A percentile compares a stretch with the other conserved stretches of the same genome.
Evolutionary conservation across 306 rosid genomes (phyloP).

Genomic region (Cucumis melo): DNA sequence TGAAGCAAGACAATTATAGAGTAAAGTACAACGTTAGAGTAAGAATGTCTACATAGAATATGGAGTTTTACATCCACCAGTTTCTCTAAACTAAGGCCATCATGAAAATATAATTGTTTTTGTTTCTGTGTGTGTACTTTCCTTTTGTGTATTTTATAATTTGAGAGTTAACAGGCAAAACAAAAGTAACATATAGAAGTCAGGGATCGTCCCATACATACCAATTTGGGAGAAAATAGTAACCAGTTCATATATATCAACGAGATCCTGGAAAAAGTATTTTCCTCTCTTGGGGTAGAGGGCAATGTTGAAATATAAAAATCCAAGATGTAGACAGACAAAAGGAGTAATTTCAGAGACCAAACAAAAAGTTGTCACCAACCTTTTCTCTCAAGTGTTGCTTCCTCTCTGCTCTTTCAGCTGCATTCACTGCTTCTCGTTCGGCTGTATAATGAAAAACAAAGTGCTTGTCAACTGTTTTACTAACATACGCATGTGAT

Average conservation of each 20-base stretch:
- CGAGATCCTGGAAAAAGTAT: neutral
- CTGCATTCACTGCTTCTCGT: conserved; percentile 84
- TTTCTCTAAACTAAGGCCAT: too few species aligned
- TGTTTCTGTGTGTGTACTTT: neutral
- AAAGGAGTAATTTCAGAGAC: neutral
- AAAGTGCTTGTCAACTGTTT: neutral
- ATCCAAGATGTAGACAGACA: neutral
- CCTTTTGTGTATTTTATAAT: neutral
- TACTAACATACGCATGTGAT: neutral
- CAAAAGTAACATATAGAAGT: neutral
- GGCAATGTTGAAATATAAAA: neutral
- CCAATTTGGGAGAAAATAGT: neutral
- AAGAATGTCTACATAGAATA: neutral
- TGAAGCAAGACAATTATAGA: neutral
- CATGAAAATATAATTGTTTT: neutral
- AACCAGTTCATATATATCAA: neutral
- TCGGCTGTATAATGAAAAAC: conserved; percentile 40
- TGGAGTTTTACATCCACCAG: neutral
- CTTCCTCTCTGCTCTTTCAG: conserved; percentile 91
- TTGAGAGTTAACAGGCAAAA: neutral
- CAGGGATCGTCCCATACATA: neutral
- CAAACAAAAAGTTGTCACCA: conserved; percentile 6
- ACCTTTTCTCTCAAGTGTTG: conserved; percentile 72
- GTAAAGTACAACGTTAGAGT: neutral
- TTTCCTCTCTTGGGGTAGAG: neutral